These are phyloP conservation scores for Ligustrum vulgare DNA, from an alignment of 257 asterid genomes.

Conservation along the genomic window DNA sequence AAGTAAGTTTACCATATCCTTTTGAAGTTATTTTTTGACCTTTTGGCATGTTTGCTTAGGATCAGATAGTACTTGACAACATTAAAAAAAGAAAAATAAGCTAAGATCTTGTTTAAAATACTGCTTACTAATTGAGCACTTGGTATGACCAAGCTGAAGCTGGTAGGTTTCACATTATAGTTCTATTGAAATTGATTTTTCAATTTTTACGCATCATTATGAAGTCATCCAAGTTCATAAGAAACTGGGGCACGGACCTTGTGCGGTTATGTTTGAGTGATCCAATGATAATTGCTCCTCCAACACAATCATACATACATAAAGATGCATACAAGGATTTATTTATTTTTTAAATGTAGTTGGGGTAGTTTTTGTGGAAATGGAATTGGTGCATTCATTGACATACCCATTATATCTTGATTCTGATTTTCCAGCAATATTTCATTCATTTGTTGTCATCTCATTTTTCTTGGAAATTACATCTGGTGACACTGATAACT, in stretches of 20 bases:
- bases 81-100: not conserved
- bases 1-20: conserved; percentile 44
- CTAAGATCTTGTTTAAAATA: not conserved
- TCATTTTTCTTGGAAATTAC: not conserved
- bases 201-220: not conserved
- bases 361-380: not conserved
- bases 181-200: not conserved
- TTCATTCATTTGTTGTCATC: not conserved
- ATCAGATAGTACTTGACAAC: not conserved
- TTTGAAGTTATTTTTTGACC: not conserved
- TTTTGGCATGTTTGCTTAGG: not conserved
- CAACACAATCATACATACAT: not conserved
- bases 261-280: not conserved
- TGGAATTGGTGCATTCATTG: not conserved
- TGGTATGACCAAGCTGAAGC: not conserved
- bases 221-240: not conserved
- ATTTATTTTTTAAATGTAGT: not conserved
- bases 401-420: not conserved
- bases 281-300: not conserved
- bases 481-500: not conserved
- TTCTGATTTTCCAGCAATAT: not conserved
- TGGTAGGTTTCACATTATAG: not conserved
- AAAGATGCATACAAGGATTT: not conserved
- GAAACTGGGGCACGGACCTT: not conserved
- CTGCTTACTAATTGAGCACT: not conserved